Base-by-base conservation (phyloP, 2,329 filamentous ascomycete genomes). In the Xylaria sp. region DNA sequence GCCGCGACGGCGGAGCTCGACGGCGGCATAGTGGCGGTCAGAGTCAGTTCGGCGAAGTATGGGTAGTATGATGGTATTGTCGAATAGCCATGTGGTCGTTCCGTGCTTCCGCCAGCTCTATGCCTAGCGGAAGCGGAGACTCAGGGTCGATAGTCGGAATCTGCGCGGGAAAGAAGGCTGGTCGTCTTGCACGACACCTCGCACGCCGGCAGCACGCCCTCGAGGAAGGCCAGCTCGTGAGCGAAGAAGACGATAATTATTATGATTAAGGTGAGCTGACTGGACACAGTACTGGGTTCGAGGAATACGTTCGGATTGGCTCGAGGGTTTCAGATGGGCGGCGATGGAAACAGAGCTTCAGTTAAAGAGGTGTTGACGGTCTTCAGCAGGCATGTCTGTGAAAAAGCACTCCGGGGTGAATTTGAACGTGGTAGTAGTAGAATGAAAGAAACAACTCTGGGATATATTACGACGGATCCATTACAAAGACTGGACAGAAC, bases 1-100 rank as follows among this genome's bases (percentile, higher is more conserved):
- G 83, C 82, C 59, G 84, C 84, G 52, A 87, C 82, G 72, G 84
- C 83, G 60, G 83, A 81, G 73, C 80, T 83, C 66, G 84, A 85
- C 46, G 87, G 87, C 68, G 86, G 85, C 87, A 89, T 89, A 68
- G 65, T 80, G 72, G 60, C 32, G 52, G 63, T 48, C 48, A 46
- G 57, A 52, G 65, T 63, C 68, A 68, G 59, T 54, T 68, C 65
- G 61, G 64, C 63, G 54, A 54, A 54, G 67, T 56, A 32, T 63
- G 65, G 54, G 63, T 37, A 51, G 58, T 66, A 44, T 63, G 66
- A 67, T 58, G 55, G 63, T 75, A 76, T 76, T 69, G 62, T 68
- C 70, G 70, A 73, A 75, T 73, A 74, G 80, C 82, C 82, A 83
- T 83, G 76, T 72, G 76, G 63, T 75, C 71, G 70, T 55, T 56